A percentile compares a stretch with the other conserved stretches of the same genome.
Conservation (phyloP, 2,329 filamentous ascomycete species). For the Aspergillus unguis region DNA sequence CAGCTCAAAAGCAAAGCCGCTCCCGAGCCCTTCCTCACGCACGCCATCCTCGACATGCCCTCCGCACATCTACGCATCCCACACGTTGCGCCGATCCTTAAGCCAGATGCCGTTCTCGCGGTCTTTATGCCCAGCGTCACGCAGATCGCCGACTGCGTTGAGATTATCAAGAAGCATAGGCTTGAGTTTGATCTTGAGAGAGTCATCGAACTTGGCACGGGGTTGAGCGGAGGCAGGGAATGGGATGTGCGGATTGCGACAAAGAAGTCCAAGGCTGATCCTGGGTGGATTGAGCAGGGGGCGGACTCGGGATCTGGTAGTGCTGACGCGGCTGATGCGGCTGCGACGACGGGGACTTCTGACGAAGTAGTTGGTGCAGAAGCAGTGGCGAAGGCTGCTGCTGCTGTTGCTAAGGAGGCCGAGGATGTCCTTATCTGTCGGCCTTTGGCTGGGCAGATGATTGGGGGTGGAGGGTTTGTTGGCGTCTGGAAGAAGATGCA, state of each 20-base stretch:
- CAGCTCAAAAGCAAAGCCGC: slow-evolving; percentile 37
- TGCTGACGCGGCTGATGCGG: slow-evolving; percentile 4
- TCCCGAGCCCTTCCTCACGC: slow-evolving; percentile 62
- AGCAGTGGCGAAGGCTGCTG: neutral
- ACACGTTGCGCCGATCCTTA: slow-evolving; percentile 53
- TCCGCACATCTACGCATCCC: slow-evolving; percentile 52
- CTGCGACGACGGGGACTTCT: neutral
- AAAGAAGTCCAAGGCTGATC: slow-evolving; percentile 36
- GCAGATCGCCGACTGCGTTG: slow-evolving; percentile 66
- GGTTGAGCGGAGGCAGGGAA: slow-evolving; percentile 45
- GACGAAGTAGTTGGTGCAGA: neutral
- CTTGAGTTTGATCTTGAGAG: slow-evolving; percentile 53
- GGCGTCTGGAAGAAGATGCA: slow-evolving; percentile 48
- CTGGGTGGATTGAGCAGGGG: slow-evolving; percentile 16
- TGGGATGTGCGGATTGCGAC: slow-evolving; percentile 47
- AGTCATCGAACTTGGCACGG: slow-evolving; percentile 46
- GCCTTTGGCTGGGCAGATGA: slow-evolving; percentile 48
- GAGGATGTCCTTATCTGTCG: slow-evolving; percentile 50
- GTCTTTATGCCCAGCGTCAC: slow-evolving; percentile 76
- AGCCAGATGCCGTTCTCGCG: slow-evolving; percentile 61
- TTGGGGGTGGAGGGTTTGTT: slow-evolving; percentile 52
- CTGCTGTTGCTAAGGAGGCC: slow-evolving; percentile 15
- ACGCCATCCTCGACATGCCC: slow-evolving; percentile 72
- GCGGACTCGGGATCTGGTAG: too few relatives aligned
- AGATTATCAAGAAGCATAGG: slow-evolving; percentile 50